Conservation (phyloP, 176 grass and related monocot genomes). For the Dendrocalamus sinicus region DNA sequence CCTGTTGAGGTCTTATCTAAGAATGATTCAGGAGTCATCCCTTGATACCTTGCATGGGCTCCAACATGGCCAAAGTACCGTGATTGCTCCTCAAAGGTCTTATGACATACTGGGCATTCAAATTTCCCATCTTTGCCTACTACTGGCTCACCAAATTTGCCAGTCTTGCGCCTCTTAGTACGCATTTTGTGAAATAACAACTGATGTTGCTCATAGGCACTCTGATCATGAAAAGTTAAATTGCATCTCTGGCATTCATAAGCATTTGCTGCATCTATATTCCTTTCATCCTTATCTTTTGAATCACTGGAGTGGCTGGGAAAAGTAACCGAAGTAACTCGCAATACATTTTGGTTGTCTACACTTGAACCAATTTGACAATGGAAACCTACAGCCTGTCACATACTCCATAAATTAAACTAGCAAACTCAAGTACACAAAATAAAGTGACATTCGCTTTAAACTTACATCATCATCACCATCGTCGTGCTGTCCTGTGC, state of each 20-base stretch:
- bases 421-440: constrained; percentile 34
- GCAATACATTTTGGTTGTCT: constrained; percentile 39
- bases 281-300: constrained; percentile 41
- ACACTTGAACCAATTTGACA: constrained; percentile 41
- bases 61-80: constrained; percentile 76
- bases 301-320: constrained; percentile 29
- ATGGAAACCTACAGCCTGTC: constrained; percentile 56
- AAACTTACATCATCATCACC: constrained; percentile 71
- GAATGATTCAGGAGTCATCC: constrained; percentile 65
- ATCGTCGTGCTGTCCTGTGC: constrained; percentile 31
- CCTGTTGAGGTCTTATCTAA: constrained; percentile 33
- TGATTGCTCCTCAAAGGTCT: constrained; percentile 72
- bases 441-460: constrained; percentile 35
- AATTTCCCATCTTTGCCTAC: constrained; percentile 79
- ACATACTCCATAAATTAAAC: constrained; percentile 37
- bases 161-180: constrained; percentile 65
- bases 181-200: constrained; percentile 58
- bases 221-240: constrained; percentile 60
- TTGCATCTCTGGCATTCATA: constrained; percentile 62
- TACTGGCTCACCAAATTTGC: constrained; percentile 56
- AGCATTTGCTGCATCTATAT: constrained; percentile 34
- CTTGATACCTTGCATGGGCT: constrained; percentile 72
- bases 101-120: constrained; percentile 77
- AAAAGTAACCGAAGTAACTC: constrained; percentile 39
- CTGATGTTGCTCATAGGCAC: constrained; percentile 63